phyloP scores from a whole-genome alignment of 148 eudicot genomes.

The Cornus controversa region DNA sequence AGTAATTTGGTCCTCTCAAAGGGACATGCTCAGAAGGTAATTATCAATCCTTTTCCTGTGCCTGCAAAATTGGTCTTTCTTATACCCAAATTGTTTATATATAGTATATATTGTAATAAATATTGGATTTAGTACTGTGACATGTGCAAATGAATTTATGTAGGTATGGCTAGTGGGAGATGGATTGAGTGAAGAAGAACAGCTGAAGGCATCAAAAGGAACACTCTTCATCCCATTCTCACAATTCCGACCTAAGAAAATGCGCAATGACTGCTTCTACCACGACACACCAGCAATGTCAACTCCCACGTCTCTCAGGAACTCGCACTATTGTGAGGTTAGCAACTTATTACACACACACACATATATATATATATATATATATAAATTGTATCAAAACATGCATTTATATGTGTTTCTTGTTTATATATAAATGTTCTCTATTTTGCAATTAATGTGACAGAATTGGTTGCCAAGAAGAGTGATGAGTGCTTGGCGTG shows the following conservation, averaged over 20 bases:
- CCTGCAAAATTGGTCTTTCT: too few species aligned
- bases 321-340: slow-evolving; percentile 80
- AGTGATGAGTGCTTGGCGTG: slow-evolving; percentile 51
- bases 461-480: slow-evolving; percentile 83
- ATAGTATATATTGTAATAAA: too few species aligned
- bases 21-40: slow-evolving; percentile 30
- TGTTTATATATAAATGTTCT: too few species aligned
- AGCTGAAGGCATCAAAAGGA: slow-evolving; percentile 43
- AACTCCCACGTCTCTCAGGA: slow-evolving; percentile 53
- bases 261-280: slow-evolving; percentile 45
- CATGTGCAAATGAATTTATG: neutral
- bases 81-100: too few species aligned
- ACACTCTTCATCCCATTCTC: slow-evolving; percentile 51
- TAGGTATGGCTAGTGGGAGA: slow-evolving; percentile 56
- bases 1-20: slow-evolving; percentile 15
- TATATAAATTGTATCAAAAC: neutral
- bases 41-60: neutral
- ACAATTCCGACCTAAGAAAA: slow-evolving; percentile 43
- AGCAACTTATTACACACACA: too few species aligned
- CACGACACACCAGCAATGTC: slow-evolving; percentile 53
- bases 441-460: neutral
- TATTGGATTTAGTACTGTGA: too few species aligned
- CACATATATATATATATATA: too few species aligned
- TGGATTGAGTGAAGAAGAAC: slow-evolving; percentile 38
- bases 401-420: too few species aligned